Evolutionary conservation across 257 asterid species (phyloP).

Genomic region (Euphrasia confusa): DNA sequence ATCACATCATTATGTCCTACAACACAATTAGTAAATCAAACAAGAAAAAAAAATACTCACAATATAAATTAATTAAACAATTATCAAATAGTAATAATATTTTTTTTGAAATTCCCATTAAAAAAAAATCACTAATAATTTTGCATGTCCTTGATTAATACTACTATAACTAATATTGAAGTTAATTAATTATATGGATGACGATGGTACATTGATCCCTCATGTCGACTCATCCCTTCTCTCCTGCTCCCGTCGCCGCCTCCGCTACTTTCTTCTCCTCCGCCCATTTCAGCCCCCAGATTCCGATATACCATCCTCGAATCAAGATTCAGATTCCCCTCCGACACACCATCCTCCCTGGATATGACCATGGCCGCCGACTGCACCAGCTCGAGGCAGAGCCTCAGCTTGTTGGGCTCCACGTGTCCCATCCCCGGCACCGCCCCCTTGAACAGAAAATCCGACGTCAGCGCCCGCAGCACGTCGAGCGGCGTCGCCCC

Average conservation of each 20-base stretch:
- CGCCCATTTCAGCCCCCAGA: constrained; percentile 61
- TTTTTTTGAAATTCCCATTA: too few relatives aligned
- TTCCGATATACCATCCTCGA: constrained; percentile 78
- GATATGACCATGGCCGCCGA: constrained; percentile 94
- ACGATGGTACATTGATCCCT: constrained; percentile 62
- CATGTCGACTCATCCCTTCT: constrained; percentile 46
- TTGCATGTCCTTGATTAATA: neutral
- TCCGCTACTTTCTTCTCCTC: constrained; percentile 48
- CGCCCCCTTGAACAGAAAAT: constrained; percentile 80
- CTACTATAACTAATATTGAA: neutral
- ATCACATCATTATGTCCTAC: neutral
- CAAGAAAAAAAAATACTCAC: too few relatives aligned
- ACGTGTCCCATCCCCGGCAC: constrained; percentile 72
- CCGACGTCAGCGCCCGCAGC: constrained; percentile 90
- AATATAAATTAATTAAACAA: too few relatives aligned
- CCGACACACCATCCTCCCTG: constrained; percentile 49
- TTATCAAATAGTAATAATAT: too few relatives aligned
- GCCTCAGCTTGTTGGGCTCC: constrained; percentile 84
- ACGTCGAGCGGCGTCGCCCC: constrained; percentile 81
- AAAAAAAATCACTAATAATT: too few relatives aligned
- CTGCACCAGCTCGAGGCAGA: constrained; percentile 84
- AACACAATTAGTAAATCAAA: neutral
- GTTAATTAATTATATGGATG: constrained; percentile 33
- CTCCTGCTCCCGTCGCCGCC: constrained; percentile 46
- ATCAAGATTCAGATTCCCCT: constrained; percentile 37